These are phyloP conservation scores for Pelargonium citronellum DNA, from an alignment of 441 rosid genomes.

Conservation along the genomic window DNA sequence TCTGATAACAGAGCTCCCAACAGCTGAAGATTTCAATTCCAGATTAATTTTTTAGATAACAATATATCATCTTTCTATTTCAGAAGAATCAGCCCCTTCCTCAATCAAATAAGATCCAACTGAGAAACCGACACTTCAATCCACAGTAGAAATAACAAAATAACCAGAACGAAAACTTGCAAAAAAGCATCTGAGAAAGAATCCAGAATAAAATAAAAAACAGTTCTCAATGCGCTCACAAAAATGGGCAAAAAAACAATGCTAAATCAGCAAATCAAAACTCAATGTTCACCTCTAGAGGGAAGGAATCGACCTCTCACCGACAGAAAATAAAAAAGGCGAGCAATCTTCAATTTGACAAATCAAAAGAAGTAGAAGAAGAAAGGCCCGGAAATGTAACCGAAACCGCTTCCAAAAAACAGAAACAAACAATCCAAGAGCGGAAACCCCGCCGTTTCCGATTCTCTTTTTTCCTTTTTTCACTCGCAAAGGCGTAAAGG, in stretches of 20 bases:
- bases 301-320: conserved; percentile 24
- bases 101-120: neutral
- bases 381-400: neutral
- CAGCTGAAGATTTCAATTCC: neutral
- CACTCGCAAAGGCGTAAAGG: too few relatives aligned
- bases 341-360: conserved; percentile 3
- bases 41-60: neutral
- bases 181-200: conserved; percentile 5
- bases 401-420: neutral
- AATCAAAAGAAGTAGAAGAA: neutral
- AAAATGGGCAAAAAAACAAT: neutral
- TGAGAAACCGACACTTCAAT: neutral
- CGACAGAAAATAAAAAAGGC: conserved; percentile 25
- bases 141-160: neutral
- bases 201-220: neutral
- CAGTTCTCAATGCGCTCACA: neutral
- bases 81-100: neutral
- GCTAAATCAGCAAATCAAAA: conserved; percentile 10
- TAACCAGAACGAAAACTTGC: neutral
- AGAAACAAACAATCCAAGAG: conserved; percentile 15
- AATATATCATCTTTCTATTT: neutral
- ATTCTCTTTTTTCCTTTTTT: too few relatives aligned
- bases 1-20: neutral
- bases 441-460: neutral
- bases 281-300: conserved; percentile 6